These are phyloP conservation scores for Epichloe gansuensis DNA, from an alignment of 2,329 filamentous ascomycete genomes.

Conservation along the genomic window DNA sequence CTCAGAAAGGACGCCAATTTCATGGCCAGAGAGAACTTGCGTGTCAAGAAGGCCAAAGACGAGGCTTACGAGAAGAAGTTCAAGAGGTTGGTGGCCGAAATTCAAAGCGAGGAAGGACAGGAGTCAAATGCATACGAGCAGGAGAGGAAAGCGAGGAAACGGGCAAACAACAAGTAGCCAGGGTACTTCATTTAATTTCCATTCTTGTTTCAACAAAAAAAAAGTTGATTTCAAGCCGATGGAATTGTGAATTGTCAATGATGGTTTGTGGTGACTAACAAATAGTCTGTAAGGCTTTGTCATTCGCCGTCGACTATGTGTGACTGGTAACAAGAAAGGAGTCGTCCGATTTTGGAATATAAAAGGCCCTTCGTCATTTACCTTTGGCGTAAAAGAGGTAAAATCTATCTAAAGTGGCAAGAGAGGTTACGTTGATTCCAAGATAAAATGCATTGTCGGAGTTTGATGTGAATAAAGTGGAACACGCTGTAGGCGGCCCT, in stretches of 20 bases:
- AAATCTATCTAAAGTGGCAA: too few relatives aligned
- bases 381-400: too few relatives aligned
- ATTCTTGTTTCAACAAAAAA: background rate
- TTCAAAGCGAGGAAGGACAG: conserved; percentile 83
- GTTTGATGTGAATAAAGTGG: background rate
- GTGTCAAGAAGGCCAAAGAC: conserved; percentile 88
- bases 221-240: too few relatives aligned
- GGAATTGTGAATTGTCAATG: background rate
- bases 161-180: conserved; percentile 36
- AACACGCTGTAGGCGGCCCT: background rate
- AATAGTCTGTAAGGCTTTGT: too few relatives aligned
- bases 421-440: background rate
- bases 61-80: conserved; percentile 94
- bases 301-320: too few relatives aligned
- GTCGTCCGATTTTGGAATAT: too few relatives aligned
- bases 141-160: conserved; percentile 66
- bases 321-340: too few relatives aligned
- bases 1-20: conserved; percentile 92
- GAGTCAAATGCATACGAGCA: conserved; percentile 83
- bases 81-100: conserved; percentile 81
- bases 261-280: background rate
- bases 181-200: background rate
- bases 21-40: conserved; percentile 78
- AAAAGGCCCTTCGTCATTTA: too few relatives aligned
- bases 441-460: background rate